These are phyloP conservation scores for Pythium utonaiense DNA, from an alignment of 352 stramenopile genomes.

Conservation along the genomic window DNA sequence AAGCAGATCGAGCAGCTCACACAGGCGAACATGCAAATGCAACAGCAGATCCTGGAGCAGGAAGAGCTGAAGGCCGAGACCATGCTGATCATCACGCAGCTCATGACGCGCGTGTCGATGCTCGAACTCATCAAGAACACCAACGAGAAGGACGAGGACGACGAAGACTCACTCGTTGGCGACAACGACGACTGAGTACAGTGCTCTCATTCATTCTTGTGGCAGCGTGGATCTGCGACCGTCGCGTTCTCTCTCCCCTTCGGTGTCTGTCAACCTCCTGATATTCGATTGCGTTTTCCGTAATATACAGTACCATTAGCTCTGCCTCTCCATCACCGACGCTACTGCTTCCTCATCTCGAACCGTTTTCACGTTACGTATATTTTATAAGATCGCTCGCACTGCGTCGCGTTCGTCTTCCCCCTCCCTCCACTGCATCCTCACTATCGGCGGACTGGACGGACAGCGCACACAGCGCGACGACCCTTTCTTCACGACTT, in stretches of 20 bases:
- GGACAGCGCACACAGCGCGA: background rate
- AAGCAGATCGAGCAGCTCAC: constrained; percentile 71
- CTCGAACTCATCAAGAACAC: constrained; percentile 57
- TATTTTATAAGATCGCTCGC: constrained; percentile 17
- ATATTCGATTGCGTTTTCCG: background rate
- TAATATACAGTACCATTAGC: background rate
- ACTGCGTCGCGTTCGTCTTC: background rate
- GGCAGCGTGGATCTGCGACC: no score
- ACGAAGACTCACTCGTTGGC: constrained; percentile 22
- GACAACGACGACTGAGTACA: background rate
- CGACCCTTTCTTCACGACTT: background rate
- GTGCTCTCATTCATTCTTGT: background rate
- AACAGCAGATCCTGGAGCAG: constrained; percentile 77
- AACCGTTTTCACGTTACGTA: constrained; percentile 11
- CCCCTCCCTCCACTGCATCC: no score
- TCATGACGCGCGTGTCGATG: constrained; percentile 81
- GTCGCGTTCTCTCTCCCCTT: no score
- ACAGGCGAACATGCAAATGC: constrained; percentile 74
- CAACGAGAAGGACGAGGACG: constrained; percentile 31
- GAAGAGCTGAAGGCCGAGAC: constrained; percentile 82
- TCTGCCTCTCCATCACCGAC: no score
- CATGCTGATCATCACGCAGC: constrained; percentile 78
- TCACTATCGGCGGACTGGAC: no score
- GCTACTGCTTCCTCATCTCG: no score
- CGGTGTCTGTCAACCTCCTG: no score